Percentiles rank a stretch among this genome's conserved stretches.
These are phyloP conservation scores for Rutstroemia sp. DNA, from an alignment of 2,329 filamentous ascomycete genomes.

Conservation along the genomic window DNA sequence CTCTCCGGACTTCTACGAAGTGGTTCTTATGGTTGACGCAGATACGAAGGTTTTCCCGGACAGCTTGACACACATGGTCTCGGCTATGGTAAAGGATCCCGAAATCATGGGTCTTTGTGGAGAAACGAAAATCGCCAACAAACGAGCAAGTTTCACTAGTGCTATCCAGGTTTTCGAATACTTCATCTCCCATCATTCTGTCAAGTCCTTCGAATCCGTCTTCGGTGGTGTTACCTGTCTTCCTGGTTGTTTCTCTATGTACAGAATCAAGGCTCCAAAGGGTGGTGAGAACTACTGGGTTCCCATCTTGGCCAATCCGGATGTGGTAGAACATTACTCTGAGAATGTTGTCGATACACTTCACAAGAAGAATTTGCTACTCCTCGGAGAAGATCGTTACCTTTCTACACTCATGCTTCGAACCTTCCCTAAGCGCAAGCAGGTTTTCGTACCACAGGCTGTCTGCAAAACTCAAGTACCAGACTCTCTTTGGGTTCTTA, in stretches of 20 bases:
- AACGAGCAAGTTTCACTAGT: slow-evolving; percentile 86
- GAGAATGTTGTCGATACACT: slow-evolving; percentile 98
- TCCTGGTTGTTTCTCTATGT: slow-evolving; percentile 99
- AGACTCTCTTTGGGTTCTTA: slow-evolving; percentile 81
- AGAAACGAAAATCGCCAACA: slow-evolving; percentile 99
- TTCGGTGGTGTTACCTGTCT: slow-evolving; percentile 99
- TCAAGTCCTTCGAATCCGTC: slow-evolving; percentile 96
- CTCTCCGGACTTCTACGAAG: slow-evolving; percentile 95
- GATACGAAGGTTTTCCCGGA: slow-evolving; percentile 99
- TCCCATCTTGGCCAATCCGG: slow-evolving; percentile 93
- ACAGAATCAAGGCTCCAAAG: slow-evolving; percentile 98
- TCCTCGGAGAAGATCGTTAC: slow-evolving; percentile 91
- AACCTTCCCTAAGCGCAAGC: slow-evolving; percentile 98
- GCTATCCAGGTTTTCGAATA: slow-evolving; percentile 99
- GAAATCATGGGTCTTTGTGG: slow-evolving; percentile 99
- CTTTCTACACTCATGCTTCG: slow-evolving; percentile 95
- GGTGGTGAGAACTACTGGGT: slow-evolving; percentile 99
- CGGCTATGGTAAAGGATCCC: slow-evolving; percentile 97
- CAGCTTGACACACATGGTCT: slow-evolving; percentile 96
- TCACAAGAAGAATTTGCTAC: slow-evolving; percentile 92
- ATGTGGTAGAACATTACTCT: slow-evolving; percentile 98
- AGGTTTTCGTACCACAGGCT: slow-evolving; percentile 95
- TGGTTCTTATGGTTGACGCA: slow-evolving; percentile 97
- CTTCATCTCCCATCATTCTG: slow-evolving; percentile 95
- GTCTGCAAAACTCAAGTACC: slow-evolving; percentile 98